Percentiles rank a stretch among this genome's conserved stretches.
Evolutionary conservation across 345 rosid species (phyloP).

Genomic region (Pistacia integerrima): DNA sequence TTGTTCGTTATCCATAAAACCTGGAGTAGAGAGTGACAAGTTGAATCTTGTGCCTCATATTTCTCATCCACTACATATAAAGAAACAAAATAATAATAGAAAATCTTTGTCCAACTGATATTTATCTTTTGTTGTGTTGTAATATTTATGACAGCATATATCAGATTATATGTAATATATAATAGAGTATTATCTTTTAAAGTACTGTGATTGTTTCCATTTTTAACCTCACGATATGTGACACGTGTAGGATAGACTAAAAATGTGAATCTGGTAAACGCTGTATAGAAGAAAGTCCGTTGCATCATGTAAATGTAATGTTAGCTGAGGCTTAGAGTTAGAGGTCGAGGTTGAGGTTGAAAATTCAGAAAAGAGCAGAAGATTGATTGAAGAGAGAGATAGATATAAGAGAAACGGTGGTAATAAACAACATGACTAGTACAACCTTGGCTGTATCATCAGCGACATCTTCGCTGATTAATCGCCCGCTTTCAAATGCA

Average conservation of each 20-base stretch:
- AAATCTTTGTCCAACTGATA: neutral
- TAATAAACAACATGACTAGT: conserved; percentile 22
- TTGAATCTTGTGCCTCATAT: neutral
- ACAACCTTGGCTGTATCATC: conserved; percentile 28
- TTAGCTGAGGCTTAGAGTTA: neutral
- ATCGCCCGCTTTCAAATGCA: conserved; percentile 7
- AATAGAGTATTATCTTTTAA: neutral
- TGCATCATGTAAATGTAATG: neutral
- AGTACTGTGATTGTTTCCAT: neutral
- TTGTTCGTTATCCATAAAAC: neutral
- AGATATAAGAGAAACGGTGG: neutral
- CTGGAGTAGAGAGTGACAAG: neutral
- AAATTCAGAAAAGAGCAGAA: neutral
- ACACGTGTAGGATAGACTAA: neutral
- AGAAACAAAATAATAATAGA: neutral
- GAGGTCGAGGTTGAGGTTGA: neutral
- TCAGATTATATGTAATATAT: neutral
- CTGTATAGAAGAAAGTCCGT: neutral
- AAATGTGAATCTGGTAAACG: neutral
- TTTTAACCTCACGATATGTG: neutral
- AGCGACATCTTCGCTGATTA: conserved; percentile 19
- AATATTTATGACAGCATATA: no score
- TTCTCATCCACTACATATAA: conserved; percentile 3
- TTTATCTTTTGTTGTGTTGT: neutral
- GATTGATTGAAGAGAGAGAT: neutral